Evolutionary conservation across 2,329 filamentous ascomycete species (phyloP), one percentile per base, ranked within the genome.

Genomic region (Trichothecium roseum): DNA sequence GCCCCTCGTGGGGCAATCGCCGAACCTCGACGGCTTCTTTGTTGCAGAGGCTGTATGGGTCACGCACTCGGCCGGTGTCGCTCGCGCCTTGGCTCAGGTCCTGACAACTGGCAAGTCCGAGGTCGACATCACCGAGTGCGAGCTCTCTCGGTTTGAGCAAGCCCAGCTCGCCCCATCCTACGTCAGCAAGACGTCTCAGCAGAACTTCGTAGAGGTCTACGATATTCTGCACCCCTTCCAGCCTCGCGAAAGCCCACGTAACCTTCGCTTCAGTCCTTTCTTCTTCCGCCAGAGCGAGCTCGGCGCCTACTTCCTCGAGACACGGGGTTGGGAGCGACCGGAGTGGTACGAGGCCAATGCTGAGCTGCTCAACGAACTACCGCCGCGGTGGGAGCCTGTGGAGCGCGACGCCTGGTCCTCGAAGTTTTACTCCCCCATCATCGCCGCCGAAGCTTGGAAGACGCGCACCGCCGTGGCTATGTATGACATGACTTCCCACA

Each of bases 1-100:
- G 0, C 69, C 75, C 0, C 59, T 80, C 0, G 59, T 80, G 2
- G 75, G 75, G 3, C 64, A 70, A 44, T 62, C 72, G 1, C 73
- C 75, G 6, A 64, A 63, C 12, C 52, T 80, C 0, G 69, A 78
- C 31, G 72, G 72, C 10, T 79, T 80, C 53, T 78, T 65, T 43
- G 72, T 80, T 1, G 75, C 75, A 0, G 75, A 80, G 45, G 75
- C 75, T 5, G 73, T 80, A 0, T 80, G 75, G 75, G 75, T 79
- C 1, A 80, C 75, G 14, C 75, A 80, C 42, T 78, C 74, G 0
- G 74, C 73, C 0, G 75, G 75, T 17, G 69, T 79, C 2, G 75
- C 75, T 8, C 66, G 72, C 18, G 73, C 75, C 0, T 48, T 80
- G 1, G 75, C 75, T 1, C 64, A 80, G 46, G 47, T 74, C 0